Evolutionary conservation across 257 asterid species (phyloP).

Genomic region (Primulina tabacum): DNA sequence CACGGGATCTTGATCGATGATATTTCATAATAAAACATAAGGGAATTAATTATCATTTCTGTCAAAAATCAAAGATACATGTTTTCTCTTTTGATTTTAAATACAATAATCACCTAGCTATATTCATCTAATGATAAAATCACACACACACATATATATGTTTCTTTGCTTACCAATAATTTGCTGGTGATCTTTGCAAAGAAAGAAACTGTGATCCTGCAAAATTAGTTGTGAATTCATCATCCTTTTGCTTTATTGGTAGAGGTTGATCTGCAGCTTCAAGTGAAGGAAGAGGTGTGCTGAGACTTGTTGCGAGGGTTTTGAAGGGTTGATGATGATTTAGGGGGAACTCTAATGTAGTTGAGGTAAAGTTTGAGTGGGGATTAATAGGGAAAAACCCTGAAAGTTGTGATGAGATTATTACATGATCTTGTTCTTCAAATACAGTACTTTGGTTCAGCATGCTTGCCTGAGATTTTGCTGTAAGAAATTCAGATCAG

Average conservation of each 20-base stretch:
- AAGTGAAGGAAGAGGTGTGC: not conserved
- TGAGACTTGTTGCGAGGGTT: not conserved
- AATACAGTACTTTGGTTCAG: conserved; percentile 51
- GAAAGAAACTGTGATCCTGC: not conserved
- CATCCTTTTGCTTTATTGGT: not conserved
- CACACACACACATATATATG: too few relatives aligned
- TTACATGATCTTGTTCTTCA: conserved; percentile 57
- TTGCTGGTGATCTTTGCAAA: not conserved
- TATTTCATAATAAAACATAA: too few relatives aligned
- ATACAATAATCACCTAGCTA: not conserved
- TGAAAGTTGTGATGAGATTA: conserved; percentile 49
- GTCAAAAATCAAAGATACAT: not conserved
- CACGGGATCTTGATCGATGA: too few relatives aligned
- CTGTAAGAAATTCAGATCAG: conserved; percentile 22
- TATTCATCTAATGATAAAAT: too few relatives aligned
- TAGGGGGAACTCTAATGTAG: not conserved
- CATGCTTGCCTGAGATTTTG: conserved; percentile 32
- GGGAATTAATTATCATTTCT: too few relatives aligned
- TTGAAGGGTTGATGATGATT: not conserved
- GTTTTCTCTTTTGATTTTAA: too few relatives aligned
- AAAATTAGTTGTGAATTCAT: too few relatives aligned
- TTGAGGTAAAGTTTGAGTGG: conserved; percentile 30
- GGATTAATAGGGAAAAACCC: conserved; percentile 40
- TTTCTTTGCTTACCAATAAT: not conserved
- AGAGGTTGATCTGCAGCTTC: not conserved